Conservation (phyloP, 2,329 filamentous ascomycete genomes). For the Hysterium pulicare region DNA sequence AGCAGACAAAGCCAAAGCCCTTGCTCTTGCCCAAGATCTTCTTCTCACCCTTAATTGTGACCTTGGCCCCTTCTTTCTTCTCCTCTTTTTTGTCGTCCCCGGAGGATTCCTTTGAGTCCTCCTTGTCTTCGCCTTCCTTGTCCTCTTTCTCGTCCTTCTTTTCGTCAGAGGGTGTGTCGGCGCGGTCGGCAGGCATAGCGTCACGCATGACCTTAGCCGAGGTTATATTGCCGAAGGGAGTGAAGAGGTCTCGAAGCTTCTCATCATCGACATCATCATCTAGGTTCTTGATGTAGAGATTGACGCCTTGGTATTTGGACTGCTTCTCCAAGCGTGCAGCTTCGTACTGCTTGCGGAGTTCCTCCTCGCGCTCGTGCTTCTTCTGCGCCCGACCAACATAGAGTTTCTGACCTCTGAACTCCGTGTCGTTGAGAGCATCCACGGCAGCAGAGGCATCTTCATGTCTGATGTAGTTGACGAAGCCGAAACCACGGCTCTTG, state of each 20-base stretch:
- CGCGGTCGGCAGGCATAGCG: constrained; percentile 52
- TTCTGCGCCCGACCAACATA: constrained; percentile 99
- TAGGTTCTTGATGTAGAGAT: constrained; percentile 99
- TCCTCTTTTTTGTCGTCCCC: constrained; percentile 58
- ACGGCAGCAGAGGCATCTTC: constrained; percentile 83
- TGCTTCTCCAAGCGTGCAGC: constrained; percentile 96
- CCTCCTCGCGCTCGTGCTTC: constrained; percentile 99
- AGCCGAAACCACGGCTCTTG: constrained; percentile 93
- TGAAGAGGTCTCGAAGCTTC: constrained; percentile 91
- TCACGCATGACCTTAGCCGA: constrained; percentile 99
- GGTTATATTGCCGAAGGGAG: constrained; percentile 89
- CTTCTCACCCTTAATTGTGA: constrained; percentile 58
- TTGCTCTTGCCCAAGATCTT: constrained; percentile 92
- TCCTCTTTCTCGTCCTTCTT: constrained; percentile 49
- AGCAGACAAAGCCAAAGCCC: constrained; percentile 99
- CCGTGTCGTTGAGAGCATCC: constrained; percentile 85
- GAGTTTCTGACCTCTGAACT: constrained; percentile 90
- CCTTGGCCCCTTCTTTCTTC: constrained; percentile 50
- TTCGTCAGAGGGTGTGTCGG: constrained; percentile 44
- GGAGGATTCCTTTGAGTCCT: constrained; percentile 56
- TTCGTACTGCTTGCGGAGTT: constrained; percentile 98
- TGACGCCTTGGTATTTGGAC: constrained; percentile 98
- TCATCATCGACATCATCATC: constrained; percentile 97
- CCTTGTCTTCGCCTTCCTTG: constrained; percentile 50
- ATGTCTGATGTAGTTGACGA: constrained; percentile 93